A percentile compares a stretch with the other conserved stretches of the same genome.
Evolutionary conservation across 2,329 filamentous ascomycete genomes (phyloP).

Genomic region (Talaromyces sp.): DNA sequence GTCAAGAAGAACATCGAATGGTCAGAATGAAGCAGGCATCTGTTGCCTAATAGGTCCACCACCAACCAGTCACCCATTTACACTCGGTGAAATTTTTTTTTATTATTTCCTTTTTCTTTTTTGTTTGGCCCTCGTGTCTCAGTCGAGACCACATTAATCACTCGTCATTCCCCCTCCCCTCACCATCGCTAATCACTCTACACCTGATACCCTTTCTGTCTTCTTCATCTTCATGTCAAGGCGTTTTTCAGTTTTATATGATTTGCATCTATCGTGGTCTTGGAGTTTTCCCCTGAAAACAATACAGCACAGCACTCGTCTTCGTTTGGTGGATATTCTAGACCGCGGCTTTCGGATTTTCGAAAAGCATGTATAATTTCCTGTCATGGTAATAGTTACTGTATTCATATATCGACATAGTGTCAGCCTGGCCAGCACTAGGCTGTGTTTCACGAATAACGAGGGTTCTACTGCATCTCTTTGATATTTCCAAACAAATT

Average conservation of each 20-base stretch:
- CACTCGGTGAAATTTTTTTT: background rate
- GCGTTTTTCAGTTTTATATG: background rate
- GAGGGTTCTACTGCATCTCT: background rate
- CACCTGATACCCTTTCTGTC: background rate
- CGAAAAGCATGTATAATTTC: background rate
- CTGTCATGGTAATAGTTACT: background rate
- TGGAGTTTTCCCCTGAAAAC: background rate
- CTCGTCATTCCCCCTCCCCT: background rate
- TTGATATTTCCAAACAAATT: too few relatives aligned
- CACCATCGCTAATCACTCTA: background rate
- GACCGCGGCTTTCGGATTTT: background rate
- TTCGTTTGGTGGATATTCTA: background rate
- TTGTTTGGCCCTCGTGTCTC: background rate
- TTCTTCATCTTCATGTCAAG: background rate
- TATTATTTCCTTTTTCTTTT: background rate
- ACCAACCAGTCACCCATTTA: background rate
- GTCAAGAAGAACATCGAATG: conserved; percentile 31
- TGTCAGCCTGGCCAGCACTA: background rate
- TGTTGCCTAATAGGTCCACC: background rate
- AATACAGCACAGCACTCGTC: background rate
- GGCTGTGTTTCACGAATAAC: background rate
- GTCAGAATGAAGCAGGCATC: conserved; percentile 16
- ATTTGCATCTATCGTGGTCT: background rate
- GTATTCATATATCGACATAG: background rate
- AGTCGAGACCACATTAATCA: background rate